Percentiles rank a stretch among this genome's conserved stretches.
Evolutionary conservation across 345 rosid genomes (phyloP).

Genomic region (Citropsis articulata): DNA sequence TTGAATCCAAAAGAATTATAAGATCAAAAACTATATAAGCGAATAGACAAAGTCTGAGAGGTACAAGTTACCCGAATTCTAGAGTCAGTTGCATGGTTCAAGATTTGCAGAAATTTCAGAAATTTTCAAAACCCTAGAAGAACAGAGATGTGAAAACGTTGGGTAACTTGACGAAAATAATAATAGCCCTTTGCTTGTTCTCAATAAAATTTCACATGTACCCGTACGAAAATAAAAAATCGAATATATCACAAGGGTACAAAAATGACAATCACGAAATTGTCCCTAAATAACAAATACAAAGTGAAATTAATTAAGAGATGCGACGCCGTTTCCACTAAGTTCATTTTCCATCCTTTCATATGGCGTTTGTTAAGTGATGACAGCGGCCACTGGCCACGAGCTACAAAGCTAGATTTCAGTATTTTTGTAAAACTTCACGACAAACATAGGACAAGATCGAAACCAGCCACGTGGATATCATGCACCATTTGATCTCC

Average conservation of each 20-base stretch:
- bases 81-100: constrained; percentile 69
- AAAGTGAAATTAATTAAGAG: background rate
- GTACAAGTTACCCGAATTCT: constrained; percentile 64
- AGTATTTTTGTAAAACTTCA: too few relatives aligned
- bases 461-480: background rate
- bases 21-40: background rate
- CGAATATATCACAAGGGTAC: too few relatives aligned
- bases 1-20: background rate
- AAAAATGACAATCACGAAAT: background rate
- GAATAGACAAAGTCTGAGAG: background rate
- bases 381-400: too few relatives aligned
- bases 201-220: background rate
- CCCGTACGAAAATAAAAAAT: too few relatives aligned
- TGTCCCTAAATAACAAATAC: background rate
- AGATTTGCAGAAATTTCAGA: constrained; percentile 3
- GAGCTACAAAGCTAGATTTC: too few relatives aligned
- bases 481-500: background rate
- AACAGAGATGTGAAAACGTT: background rate
- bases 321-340: background rate
- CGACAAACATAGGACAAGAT: background rate
- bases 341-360: too few relatives aligned
- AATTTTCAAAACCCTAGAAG: constrained; percentile 27
- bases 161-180: background rate
- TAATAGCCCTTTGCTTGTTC: background rate
- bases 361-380: too few relatives aligned